These are phyloP conservation scores for Physaria fendleri DNA, from an alignment of 345 rosid species.

Conservation along the genomic window DNA sequence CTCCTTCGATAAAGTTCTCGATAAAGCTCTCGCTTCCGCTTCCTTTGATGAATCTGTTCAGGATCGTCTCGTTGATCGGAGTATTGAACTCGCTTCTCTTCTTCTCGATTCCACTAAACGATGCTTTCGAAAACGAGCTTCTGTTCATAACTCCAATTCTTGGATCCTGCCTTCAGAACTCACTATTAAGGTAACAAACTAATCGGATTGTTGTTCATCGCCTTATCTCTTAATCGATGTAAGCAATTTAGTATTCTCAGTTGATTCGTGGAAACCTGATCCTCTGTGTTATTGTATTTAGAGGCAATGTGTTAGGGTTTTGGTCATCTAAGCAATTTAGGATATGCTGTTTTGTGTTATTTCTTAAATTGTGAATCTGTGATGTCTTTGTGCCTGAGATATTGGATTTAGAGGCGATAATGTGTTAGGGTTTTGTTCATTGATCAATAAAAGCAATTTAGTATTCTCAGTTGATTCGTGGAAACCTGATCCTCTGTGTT, in stretches of 20 bases:
- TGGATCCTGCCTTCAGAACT: slow-evolving; percentile 84
- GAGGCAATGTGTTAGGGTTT: background rate
- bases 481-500: background rate
- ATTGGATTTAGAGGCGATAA: no score
- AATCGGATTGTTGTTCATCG: background rate
- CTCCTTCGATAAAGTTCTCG: slow-evolving; percentile 64
- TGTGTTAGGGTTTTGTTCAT: no score
- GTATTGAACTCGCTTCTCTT: slow-evolving; percentile 47
- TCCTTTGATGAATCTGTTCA: slow-evolving; percentile 40
- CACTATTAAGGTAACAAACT: slow-evolving; percentile 50
- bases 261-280: background rate
- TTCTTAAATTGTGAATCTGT: no score
- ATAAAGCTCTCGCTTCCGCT: slow-evolving; percentile 34
- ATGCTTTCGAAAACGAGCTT: slow-evolving; percentile 61
- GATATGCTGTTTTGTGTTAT: no score
- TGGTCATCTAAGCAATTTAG: background rate
- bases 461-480: background rate
- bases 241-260: background rate
- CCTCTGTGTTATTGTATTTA: background rate
- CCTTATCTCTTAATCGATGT: background rate
- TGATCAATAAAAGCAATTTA: background rate
- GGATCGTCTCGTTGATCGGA: slow-evolving; percentile 55
- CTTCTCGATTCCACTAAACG: slow-evolving; percentile 59
- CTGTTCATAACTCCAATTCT: slow-evolving; percentile 49
- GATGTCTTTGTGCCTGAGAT: no score